Evolutionary conservation across 2,329 filamentous ascomycete species (phyloP).

Genomic region (Fusarium pseudocircinatum): DNA sequence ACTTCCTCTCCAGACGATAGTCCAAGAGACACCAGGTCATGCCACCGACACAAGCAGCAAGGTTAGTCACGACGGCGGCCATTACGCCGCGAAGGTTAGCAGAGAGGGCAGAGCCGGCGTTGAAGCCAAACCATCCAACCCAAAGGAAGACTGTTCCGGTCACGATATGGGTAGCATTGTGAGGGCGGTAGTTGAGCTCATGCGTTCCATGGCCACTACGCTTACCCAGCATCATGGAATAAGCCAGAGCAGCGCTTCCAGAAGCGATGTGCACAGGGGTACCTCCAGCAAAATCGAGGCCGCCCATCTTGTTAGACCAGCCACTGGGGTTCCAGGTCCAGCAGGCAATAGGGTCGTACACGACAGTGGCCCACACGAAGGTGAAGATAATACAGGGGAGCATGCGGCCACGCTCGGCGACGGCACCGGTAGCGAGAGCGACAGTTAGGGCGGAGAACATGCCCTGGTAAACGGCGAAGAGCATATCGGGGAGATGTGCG

Average conservation of each 20-base stretch:
- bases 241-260: constrained; percentile 84
- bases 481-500: constrained; percentile 77
- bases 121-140: constrained; percentile 97
- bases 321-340: constrained; percentile 92
- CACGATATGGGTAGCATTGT: constrained; percentile 93
- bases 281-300: constrained; percentile 88
- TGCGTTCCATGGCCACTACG: constrained; percentile 85
- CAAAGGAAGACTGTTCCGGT: constrained; percentile 93
- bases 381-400: constrained; percentile 90
- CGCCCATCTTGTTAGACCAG: constrained; percentile 83
- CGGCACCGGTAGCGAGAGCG: constrained; percentile 83
- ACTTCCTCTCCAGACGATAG: constrained; percentile 88
- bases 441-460: constrained; percentile 91
- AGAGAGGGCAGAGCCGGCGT: constrained; percentile 82
- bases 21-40: constrained; percentile 92
- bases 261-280: constrained; percentile 91
- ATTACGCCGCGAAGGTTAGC: constrained; percentile 88
- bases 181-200: constrained; percentile 89
- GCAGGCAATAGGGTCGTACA: constrained; percentile 93
- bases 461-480: constrained; percentile 88
- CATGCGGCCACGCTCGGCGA: constrained; percentile 88
- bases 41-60: constrained; percentile 84
- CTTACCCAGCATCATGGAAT: constrained; percentile 92
- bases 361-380: constrained; percentile 89
- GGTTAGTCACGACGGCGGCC: constrained; percentile 86